phyloP scores from a whole-genome alignment of 2,329 filamentous ascomycete genomes.

The Grosmannia huntii region DNA sequence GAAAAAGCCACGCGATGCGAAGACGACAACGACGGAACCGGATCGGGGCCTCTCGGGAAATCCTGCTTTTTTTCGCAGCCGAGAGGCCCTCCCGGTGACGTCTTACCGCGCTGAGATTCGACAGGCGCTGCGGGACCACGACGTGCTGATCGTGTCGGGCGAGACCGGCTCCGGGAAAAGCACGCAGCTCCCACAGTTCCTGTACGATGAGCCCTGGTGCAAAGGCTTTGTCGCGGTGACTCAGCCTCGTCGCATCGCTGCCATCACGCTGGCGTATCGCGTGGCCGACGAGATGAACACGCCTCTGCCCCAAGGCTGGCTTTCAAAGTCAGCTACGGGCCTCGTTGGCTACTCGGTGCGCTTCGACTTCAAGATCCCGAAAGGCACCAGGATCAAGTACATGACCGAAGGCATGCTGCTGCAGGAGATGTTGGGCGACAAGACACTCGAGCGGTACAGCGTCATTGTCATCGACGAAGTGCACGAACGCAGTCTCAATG shows the following conservation, averaged over 20 bases:
- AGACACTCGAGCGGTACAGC: constrained; percentile 71
- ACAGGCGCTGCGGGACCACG: constrained; percentile 29
- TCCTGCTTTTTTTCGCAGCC: constrained; percentile 23
- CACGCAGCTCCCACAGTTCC: constrained; percentile 89
- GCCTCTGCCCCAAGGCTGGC: constrained; percentile 26
- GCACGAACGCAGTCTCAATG: constrained; percentile 89
- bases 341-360: constrained; percentile 85
- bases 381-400: constrained; percentile 79
- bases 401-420: constrained; percentile 93
- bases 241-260: constrained; percentile 84
- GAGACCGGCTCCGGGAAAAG: constrained; percentile 96
- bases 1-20: not conserved
- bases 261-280: constrained; percentile 77
- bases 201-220: constrained; percentile 72
- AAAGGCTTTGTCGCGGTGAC: constrained; percentile 86
- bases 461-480: constrained; percentile 92
- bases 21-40: not conserved
- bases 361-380: constrained; percentile 79
- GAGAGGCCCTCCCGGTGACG: constrained; percentile 72
- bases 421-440: constrained; percentile 83
- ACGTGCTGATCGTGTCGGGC: constrained; percentile 72
- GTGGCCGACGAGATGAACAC: constrained; percentile 66
- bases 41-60: constrained; percentile 4
- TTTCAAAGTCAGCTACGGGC: constrained; percentile 21
- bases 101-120: constrained; percentile 58